Evolutionary conservation across 495 filamentous ascomycete species (phyloP).

Genomic region (Collariella sp.): DNA sequence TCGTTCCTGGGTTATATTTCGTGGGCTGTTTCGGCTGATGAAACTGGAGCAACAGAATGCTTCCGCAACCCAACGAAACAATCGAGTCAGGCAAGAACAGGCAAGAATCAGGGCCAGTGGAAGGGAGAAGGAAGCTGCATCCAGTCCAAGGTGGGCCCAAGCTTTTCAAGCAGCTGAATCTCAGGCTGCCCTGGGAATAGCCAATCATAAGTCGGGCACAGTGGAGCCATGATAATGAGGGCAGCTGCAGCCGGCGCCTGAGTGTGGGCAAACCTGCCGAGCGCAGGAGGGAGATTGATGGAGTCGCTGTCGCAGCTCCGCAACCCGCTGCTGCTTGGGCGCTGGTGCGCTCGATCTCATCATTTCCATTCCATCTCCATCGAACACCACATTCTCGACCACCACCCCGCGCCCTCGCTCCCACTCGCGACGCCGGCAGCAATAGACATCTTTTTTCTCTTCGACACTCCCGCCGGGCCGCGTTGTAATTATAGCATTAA

Average conservation of each 20-base stretch:
- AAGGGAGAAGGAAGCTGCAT: background rate
- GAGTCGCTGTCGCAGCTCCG: background rate
- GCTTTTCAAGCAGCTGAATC: background rate
- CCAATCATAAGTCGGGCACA: background rate
- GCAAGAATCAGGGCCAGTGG: background rate
- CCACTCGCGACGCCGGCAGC: background rate
- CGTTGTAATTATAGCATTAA: slow-evolving; percentile 26
- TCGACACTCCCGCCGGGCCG: slow-evolving; percentile 1
- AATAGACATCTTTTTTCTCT: slow-evolving; percentile 10
- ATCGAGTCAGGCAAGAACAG: background rate
- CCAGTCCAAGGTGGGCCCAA: too few relatives aligned
- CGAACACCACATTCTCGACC: slow-evolving; percentile 1
- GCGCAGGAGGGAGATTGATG: background rate
- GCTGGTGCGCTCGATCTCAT: slow-evolving; percentile 8
- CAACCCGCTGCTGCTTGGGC: slow-evolving; percentile 2
- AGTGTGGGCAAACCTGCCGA: background rate
- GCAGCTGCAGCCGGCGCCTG: background rate
- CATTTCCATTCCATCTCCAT: slow-evolving; percentile 2
- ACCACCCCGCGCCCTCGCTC: slow-evolving; percentile 1
- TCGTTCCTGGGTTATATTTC: too few relatives aligned
- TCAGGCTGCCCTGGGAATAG: background rate
- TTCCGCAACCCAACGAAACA: background rate
- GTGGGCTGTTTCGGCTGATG: background rate
- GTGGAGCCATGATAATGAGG: background rate
- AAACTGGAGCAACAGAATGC: background rate